These are phyloP conservation scores for Tetrahymena thermophila DNA, from an alignment of 73 alveolate species.

Conservation along the genomic window DNA sequence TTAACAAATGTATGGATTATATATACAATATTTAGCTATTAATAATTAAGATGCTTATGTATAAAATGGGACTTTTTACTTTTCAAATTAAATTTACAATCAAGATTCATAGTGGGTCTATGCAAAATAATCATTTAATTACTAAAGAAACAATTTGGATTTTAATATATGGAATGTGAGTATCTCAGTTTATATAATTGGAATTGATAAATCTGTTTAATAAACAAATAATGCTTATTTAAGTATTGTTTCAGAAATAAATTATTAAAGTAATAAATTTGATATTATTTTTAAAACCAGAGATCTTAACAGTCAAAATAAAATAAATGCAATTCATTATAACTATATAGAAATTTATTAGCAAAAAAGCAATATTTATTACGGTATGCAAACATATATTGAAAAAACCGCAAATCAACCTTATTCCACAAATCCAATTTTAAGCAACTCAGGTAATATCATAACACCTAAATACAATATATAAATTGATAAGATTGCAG, in stretches of 20 bases:
- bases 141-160: too few species aligned
- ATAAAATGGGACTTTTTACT: neutral
- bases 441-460: too few species aligned
- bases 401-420: neutral
- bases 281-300: neutral
- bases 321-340: neutral
- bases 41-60: too few species aligned
- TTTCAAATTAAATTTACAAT: neutral
- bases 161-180: too few species aligned
- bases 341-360: neutral
- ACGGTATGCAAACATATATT: neutral
- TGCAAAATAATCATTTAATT: too few species aligned
- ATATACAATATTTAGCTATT: neutral
- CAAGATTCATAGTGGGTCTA: neutral
- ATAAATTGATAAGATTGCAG: neutral
- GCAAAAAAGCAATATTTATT: neutral
- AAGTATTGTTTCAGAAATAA: neutral
- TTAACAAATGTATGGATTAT: too few species aligned
- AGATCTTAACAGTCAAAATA: neutral
- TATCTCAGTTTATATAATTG: too few species aligned
- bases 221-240: too few species aligned
- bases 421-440: neutral
- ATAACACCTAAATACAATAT: neutral
- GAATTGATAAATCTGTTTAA: neutral
- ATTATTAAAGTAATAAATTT: neutral